Percentiles rank a stretch among this genome's conserved stretches.
These are phyloP conservation scores for Arachis hypogaea DNA, from an alignment of 306 rosid species.

Conservation along the genomic window DNA sequence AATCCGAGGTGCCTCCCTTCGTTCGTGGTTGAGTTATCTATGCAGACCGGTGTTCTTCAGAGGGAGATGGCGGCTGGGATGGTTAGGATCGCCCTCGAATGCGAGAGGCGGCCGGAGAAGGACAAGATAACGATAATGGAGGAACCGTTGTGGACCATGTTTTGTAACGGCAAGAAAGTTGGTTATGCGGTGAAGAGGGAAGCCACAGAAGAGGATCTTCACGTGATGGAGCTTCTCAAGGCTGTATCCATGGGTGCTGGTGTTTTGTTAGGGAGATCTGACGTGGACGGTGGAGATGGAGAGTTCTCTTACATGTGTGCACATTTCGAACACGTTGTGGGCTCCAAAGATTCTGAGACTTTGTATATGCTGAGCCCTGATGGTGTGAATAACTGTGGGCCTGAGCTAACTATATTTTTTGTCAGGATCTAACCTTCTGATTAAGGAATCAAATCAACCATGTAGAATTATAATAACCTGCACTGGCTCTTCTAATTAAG, in stretches of 20 bases:
- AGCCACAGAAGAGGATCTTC: conserved; percentile 63
- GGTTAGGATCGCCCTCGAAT: conserved; percentile 80
- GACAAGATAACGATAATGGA: conserved; percentile 59
- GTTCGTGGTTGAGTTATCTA: conserved; percentile 64
- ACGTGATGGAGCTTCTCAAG: conserved; percentile 70
- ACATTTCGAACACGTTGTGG: conserved; percentile 68
- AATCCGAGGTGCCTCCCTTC: conserved; percentile 55
- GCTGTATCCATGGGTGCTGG: conserved; percentile 88
- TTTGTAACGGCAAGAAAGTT: conserved; percentile 73
- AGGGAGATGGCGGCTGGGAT: conserved; percentile 73
- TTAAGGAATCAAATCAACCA: neutral
- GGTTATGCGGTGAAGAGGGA: conserved; percentile 79
- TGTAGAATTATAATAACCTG: neutral
- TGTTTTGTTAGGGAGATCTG: conserved; percentile 58
- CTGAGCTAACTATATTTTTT: conserved; percentile 81
- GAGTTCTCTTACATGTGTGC: conserved; percentile 73
- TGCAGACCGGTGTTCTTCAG: conserved; percentile 63
- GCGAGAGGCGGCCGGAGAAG: conserved; percentile 70
- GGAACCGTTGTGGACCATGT: conserved; percentile 78
- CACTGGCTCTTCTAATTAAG: too few species aligned
- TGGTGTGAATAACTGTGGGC: conserved; percentile 63
- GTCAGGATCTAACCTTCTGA: conserved; percentile 49
- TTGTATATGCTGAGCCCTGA: conserved; percentile 85
- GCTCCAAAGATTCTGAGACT: conserved; percentile 77
- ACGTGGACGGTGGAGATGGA: conserved; percentile 50